A percentile compares a stretch with the other conserved stretches of the same genome.
Evolutionary conservation across 1,139 yeast species (phyloP).

Genomic region (Geotrichum klebahnii): DNA sequence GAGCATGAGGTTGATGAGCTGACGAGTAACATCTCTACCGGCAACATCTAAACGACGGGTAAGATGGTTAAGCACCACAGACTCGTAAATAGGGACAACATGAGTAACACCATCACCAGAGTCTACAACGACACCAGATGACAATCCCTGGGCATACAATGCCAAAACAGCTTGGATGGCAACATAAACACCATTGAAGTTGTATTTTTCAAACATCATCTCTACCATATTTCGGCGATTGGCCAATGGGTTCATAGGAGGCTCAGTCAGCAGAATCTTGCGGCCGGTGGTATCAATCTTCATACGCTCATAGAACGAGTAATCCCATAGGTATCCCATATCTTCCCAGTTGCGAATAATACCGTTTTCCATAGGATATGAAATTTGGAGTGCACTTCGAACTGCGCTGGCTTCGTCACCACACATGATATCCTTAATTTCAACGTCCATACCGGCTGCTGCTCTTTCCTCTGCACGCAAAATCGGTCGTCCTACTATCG

Average conservation of each 20-base stretch:
- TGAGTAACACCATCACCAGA: constrained; percentile 96
- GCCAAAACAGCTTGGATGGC: constrained; percentile 98
- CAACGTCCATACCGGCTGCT: constrained; percentile 41
- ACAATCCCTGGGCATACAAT: constrained; percentile 91
- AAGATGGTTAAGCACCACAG: constrained; percentile 88
- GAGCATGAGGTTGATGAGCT: constrained; percentile 79
- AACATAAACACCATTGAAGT: constrained; percentile 93
- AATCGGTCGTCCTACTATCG: constrained; percentile 98
- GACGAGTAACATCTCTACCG: constrained; percentile 95
- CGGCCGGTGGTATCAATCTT: constrained; percentile 69
- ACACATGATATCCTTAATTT: constrained; percentile 89
- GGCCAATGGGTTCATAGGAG: constrained; percentile 94
- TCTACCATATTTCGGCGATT: constrained; percentile 94
- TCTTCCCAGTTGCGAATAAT: constrained; percentile 97
- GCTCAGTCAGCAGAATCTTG: constrained; percentile 87
- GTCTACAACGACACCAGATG: constrained; percentile 98
- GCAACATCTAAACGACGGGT: constrained; percentile 94
- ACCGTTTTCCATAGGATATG: constrained; percentile 98
- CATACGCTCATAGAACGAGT: constrained; percentile 90
- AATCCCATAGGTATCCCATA: constrained; percentile 98
- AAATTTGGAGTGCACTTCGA: constrained; percentile 81
- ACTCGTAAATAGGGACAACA: constrained; percentile 95
- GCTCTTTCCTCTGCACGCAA: constrained; percentile 88
- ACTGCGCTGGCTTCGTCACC: constrained; percentile 94
- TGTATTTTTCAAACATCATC: constrained; percentile 94